phyloP scores from a whole-genome alignment of 176 grass and related monocot species.

The Alopecurus myosuroides region DNA sequence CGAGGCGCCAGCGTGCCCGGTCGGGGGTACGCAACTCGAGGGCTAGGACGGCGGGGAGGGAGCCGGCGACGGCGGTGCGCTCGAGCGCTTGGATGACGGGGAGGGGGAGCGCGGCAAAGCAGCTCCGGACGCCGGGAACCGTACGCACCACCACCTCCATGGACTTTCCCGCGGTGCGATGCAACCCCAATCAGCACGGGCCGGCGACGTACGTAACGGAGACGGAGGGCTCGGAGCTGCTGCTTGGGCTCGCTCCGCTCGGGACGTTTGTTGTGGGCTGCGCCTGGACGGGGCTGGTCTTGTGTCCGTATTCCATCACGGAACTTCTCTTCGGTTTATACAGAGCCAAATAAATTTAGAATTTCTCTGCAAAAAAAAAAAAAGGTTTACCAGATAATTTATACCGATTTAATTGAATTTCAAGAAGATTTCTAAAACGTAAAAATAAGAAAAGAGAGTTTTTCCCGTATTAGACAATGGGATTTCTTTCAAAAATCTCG shows the following conservation, averaged over 20 bases:
- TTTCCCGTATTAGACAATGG: no score
- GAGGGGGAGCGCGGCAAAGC: neutral
- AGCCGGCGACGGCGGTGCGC: neutral
- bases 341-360: no score
- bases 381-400: no score
- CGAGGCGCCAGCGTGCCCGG: neutral
- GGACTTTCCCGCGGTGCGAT: neutral
- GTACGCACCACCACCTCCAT: constrained; percentile 13
- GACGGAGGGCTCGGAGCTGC: neutral
- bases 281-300: neutral
- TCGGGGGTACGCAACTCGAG: neutral
- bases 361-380: no score
- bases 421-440: no score
- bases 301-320: no score
- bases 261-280: neutral
- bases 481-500: no score
- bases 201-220: constrained; percentile 3
- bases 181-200: neutral
- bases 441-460: no score
- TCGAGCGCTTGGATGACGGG: constrained; percentile 15
- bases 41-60: constrained; percentile 4
- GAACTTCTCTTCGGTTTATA: no score
- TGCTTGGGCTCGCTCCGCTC: no score
- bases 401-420: no score
- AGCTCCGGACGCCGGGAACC: constrained; percentile 4